These are phyloP conservation scores for Cordyceps javanica DNA, from an alignment of 2,329 filamentous ascomycete species.

Conservation along the genomic window DNA sequence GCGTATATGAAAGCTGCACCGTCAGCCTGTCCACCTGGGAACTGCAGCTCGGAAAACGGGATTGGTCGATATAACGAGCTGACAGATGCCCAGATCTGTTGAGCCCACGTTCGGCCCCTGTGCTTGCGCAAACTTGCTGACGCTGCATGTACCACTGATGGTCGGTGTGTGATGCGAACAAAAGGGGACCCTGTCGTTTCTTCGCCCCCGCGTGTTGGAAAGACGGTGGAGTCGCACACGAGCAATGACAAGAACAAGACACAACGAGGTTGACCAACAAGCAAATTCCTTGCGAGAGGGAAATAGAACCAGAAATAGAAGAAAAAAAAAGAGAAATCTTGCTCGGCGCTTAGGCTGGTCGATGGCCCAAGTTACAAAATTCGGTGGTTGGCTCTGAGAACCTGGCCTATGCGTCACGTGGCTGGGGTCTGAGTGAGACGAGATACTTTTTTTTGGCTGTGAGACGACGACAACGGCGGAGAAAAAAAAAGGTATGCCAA, in stretches of 20 bases:
- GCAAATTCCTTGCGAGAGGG: background rate
- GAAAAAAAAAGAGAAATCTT: background rate
- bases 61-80: background rate
- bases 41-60: background rate
- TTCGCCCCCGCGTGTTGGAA: background rate
- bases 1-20: background rate
- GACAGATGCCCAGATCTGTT: background rate
- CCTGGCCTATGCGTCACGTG: slow-evolving; percentile 10
- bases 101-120: background rate
- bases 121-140: slow-evolving; percentile 3
- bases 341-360: slow-evolving; percentile 3
- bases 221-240: background rate
- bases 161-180: background rate
- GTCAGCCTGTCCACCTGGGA: background rate
- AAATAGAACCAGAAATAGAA: background rate
- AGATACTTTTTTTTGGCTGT: no score
- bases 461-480: background rate
- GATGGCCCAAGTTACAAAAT: slow-evolving; percentile 1
- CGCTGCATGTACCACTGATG: background rate
- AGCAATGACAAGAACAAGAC: background rate
- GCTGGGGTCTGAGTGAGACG: slow-evolving; percentile 2
- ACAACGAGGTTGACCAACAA: background rate
- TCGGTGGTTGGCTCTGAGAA: slow-evolving; percentile 10
- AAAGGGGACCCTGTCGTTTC: background rate
- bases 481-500: background rate